Percentiles rank a stretch among this genome's conserved stretches.
Conservation (phyloP, 2,329 filamentous ascomycete species). For the Penicillium oxalicum region DNA sequence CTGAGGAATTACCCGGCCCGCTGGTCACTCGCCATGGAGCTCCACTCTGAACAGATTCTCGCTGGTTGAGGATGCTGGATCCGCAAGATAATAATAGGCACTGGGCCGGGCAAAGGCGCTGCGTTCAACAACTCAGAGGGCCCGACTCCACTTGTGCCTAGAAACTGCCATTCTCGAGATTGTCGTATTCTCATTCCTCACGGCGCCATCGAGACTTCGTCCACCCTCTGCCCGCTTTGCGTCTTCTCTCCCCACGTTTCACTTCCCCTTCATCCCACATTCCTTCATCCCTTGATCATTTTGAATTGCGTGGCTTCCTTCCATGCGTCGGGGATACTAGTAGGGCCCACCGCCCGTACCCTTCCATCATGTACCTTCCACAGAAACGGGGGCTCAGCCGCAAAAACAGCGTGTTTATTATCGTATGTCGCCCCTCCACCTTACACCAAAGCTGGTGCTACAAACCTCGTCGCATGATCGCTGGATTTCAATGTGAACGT, state of each 20-base stretch:
- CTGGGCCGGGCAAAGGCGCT: too few relatives aligned
- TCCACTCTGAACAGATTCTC: too few relatives aligned
- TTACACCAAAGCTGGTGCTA: constrained; percentile 4
- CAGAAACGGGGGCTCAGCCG: constrained; percentile 14
- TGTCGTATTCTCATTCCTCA: neutral
- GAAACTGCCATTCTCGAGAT: neutral
- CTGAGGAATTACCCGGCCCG: too few relatives aligned
- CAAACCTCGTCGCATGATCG: too few relatives aligned
- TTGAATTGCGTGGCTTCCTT: constrained; percentile 3
- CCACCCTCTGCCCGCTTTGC: neutral
- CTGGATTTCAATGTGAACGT: too few relatives aligned
- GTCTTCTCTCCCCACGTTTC: constrained; percentile 3
- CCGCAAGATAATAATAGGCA: too few relatives aligned
- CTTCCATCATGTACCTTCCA: constrained; percentile 19
- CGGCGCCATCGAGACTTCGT: too few relatives aligned
- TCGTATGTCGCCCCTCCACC: constrained; percentile 21
- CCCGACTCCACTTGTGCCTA: too few relatives aligned
- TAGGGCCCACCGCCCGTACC: constrained; percentile 13
- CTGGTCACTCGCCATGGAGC: too few relatives aligned
- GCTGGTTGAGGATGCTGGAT: too few relatives aligned
- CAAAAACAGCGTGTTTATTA: constrained; percentile 26
- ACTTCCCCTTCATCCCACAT: constrained; percentile 4
- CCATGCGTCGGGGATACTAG: constrained; percentile 15
- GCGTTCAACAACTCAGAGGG: too few relatives aligned
- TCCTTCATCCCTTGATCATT: constrained; percentile 5